Evolutionary conservation across 148 eudicot species (phyloP).

Genomic region (Rhododendron mucronatum): DNA sequence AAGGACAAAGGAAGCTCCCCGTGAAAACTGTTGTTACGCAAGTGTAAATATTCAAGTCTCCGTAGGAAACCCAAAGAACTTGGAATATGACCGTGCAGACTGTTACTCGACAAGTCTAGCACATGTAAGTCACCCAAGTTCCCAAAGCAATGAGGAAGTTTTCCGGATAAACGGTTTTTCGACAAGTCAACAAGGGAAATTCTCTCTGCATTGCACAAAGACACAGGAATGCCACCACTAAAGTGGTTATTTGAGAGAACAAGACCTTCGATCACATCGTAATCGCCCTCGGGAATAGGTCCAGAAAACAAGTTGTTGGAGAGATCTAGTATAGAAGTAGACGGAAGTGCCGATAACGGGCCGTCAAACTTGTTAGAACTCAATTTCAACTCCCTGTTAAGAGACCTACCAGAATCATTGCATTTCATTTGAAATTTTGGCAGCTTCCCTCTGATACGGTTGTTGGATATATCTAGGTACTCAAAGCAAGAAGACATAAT

Average conservation of each 20-base stretch:
- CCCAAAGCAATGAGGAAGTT: background rate
- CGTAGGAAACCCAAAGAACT: background rate
- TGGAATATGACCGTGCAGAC: background rate
- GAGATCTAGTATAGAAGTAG: background rate
- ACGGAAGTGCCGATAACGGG: no score
- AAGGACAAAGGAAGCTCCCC: conserved; percentile 2
- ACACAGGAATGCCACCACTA: background rate
- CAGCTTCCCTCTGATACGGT: no score
- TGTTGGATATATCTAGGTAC: no score
- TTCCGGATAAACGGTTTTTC: conserved; percentile 4
- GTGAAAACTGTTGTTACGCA: conserved; percentile 5
- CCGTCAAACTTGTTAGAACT: no score
- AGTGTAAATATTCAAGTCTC: background rate
- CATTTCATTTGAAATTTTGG: no score
- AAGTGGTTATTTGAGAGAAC: conserved; percentile 11
- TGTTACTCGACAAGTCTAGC: background rate
- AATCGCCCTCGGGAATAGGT: background rate
- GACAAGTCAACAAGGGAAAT: background rate
- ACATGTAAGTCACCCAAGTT: background rate
- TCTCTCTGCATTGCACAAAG: background rate
- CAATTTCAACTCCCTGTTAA: no score
- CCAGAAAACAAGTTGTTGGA: conserved; percentile 12
- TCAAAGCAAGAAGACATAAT: no score
- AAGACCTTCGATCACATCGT: background rate
- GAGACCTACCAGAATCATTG: no score